Evolutionary conservation across 2,329 filamentous ascomycete genomes (phyloP), one percentile per base, ranked within the genome.

Genomic region (Hymenoscyphus occultus): DNA sequence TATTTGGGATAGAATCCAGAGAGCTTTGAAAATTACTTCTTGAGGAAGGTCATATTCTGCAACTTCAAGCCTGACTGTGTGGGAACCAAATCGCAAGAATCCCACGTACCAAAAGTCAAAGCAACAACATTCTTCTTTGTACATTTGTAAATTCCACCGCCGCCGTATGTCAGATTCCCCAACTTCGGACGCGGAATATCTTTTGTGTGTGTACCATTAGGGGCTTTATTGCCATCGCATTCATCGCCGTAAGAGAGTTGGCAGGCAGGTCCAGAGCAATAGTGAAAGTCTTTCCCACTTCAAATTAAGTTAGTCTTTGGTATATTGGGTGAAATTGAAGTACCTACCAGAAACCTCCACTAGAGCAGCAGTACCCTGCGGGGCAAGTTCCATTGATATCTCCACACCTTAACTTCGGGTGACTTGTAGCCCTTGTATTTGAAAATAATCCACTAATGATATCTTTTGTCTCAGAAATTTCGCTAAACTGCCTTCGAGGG

Each of bases 171-270:
- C 4, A 88, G 77, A 6, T 69, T 77, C 19, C 86, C 86, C 1
- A 84, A 64, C 61, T 83, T 79, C 0, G 83, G 78, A 3, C 87
- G 60, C 13, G 66, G 22, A 51, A 87, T 73, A 1, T 75, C 76
- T 3, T 79, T 79, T 0, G 85, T 88, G 16, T 84, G 81, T 9
- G 79, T 77, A 0, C 86, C 86, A 68, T 80, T 63, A 56, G 84
- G 80, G 71, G 78, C 79, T 32, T 75, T 72, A 69, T 87, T 87
- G 64, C 82, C 85, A 67, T 87, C 85, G 67, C 86, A 88, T 7
- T 77, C 81, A 14, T 84, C 79, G 19, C 83, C 84, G 68, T 83
- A 86, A 67, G 82, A 77, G 71, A 87, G 48, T 28, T 54, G 48
- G 19, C 48, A 54, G 22, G 48, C 48, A 19, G 48, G 48, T 28